Evolutionary conservation across 176 grass and related monocot species (phyloP), one percentile per base, ranked within the genome.

Genomic region (Triticum monococcum): DNA sequence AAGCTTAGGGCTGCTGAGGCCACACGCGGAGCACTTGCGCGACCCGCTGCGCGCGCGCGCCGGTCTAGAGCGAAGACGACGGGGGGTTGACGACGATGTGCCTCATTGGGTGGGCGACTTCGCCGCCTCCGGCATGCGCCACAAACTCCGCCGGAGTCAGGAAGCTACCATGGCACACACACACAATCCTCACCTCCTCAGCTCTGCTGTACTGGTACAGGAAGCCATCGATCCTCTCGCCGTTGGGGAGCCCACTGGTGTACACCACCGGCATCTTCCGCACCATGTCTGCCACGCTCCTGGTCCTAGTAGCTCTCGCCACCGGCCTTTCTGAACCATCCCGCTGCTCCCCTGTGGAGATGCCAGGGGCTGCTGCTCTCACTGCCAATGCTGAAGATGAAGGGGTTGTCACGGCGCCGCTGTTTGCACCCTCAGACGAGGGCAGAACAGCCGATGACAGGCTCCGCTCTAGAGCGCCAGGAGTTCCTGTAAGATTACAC

Each of bases 111-210:
- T 98, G 67, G 2, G 72, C 56, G 22, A 95, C 89, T 0, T 94
- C 84, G n/a, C 88, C 74, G 14, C 89, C 91, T 60, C 96, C 96
- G 8, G 93, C 93, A 52, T 98, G 96, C 88, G 87, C 92, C 82
- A 98, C 91, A 3, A 98, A 98, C 89, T 92, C 91, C 0, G 88
- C 89, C 0, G 96, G 96, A 9, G 96, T 95, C 33, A 93, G 79
- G 77, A 98, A 98, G 35, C 86, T 93, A 9, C 96, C 96, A 87
- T 95, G 93, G 75, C 96, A 98, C 30, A 98, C 79, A 3, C 96
- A 95, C 6, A 98, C 89, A 11, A 98, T 98, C 46, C 89, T 93
- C 81, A 98, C 78, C 12, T 93, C 93, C 5, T 95, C 84, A 1
- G 83, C 89, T 75, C 90, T 91, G 52, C 63, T 80, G 85, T 93